These are phyloP conservation scores for Pichia deserticola DNA, from an alignment of 805 yeast genomes.

Conservation along the genomic window DNA sequence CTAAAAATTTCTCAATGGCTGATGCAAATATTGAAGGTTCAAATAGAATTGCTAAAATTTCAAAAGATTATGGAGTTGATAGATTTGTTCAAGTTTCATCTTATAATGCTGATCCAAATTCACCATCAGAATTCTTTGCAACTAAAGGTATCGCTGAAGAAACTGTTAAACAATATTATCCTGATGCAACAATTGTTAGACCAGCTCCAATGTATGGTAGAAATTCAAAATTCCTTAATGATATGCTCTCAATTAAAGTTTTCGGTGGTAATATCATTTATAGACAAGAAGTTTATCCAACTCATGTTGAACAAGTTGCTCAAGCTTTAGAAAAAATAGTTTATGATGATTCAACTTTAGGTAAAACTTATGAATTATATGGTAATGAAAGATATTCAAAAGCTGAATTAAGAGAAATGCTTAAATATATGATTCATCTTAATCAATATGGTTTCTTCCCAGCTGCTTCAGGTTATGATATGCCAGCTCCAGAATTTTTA, in stretches of 20 bases:
- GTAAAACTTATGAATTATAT: conserved; percentile 64
- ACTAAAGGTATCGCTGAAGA: conserved; percentile 77
- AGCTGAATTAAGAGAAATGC: conserved; percentile 60
- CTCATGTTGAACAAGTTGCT: conserved; percentile 74
- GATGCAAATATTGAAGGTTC: conserved; percentile 78
- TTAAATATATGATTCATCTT: conserved; percentile 40
- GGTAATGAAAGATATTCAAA: conserved; percentile 63
- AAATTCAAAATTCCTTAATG: conserved; percentile 62
- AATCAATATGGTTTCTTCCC: conserved; percentile 31
- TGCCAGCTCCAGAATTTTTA: conserved; percentile 34
- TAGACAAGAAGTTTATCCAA: conserved; percentile 61
- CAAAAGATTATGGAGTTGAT: conserved; percentile 62
- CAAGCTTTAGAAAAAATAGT: conserved; percentile 71
- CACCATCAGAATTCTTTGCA: conserved; percentile 64
- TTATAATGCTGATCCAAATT: conserved; percentile 63
- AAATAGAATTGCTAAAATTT: conserved; percentile 68
- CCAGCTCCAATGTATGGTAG: conserved; percentile 77
- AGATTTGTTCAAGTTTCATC: conserved; percentile 74
- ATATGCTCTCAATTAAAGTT: conserved; percentile 46
- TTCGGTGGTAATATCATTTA: conserved; percentile 61
- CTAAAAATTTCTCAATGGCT: conserved; percentile 76
- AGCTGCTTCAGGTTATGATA: conserved; percentile 30
- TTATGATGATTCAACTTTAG: conserved; percentile 72
- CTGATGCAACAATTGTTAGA: conserved; percentile 77
- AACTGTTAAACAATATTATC: conserved; percentile 56